Base-by-base conservation (phyloP, 129 eudicot species). In the Flaveria trinervia region DNA sequence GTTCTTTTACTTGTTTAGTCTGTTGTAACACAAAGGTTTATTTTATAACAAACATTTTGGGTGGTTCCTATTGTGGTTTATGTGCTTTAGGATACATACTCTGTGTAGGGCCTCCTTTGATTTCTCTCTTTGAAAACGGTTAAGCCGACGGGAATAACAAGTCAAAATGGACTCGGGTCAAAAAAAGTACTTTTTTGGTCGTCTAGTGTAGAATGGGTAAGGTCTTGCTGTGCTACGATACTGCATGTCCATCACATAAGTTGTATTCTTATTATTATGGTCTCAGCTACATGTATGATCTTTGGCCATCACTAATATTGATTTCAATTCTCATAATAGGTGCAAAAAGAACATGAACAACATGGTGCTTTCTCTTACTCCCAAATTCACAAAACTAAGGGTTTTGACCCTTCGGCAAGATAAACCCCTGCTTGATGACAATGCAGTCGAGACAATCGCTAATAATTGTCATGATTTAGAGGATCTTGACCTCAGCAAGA, bases 401-500 rank as follows among this genome's bases (percentile, higher is more conserved):
- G 88, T 85, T 54, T 79, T 93, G 65, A 83, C 72, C 65, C 87
- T 93, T 72, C 89, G 98, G 17, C 97, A 91, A 84, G 96, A 89
- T 71, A 81, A 85, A 72, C 96, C 98, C 5, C 98, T 89, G 62
- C 96, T 93, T 57, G 85, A 85, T 70, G 97, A 93, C 81, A 68
- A 84, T 67, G 93, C 92, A 11, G 89, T 93, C 1, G 90, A 93
- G 79, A 72, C 81, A 67, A 86, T 93, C 46, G 88, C 98, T 41
- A 74, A 68, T 23, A 67, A 64, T 77, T 93, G 98, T 72, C 96
- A 79, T 65, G 97, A 93, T 16, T 81, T 93, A 23, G 88, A 84
- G 83, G 98, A 93, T 54, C 89, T 93, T 44, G 98, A 93, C 78
- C 88, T 93, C 2, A 93, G 98, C 87, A 93, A 87, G 80, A 88